Evolutionary conservation across 768 basidiomycete species (phyloP).

Genomic region (Leccinellum luteum): DNA sequence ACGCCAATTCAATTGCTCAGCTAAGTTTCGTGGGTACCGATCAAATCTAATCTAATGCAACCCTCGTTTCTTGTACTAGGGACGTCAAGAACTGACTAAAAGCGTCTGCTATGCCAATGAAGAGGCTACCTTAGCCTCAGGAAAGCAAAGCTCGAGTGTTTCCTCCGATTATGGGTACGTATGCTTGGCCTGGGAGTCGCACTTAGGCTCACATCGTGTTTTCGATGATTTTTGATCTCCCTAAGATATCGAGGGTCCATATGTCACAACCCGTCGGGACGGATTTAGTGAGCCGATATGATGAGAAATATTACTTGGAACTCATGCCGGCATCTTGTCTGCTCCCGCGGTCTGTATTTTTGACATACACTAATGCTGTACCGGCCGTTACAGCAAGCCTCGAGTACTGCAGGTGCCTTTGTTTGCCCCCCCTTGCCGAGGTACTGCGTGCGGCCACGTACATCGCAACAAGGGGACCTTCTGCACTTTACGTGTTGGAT

Average conservation of each 20-base stretch:
- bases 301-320: not conserved
- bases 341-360: slow-evolving; percentile 2
- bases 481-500: not conserved
- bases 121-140: not conserved
- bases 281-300: not conserved
- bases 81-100: not conserved
- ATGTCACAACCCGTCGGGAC: not conserved
- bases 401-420: not conserved
- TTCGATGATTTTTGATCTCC: not conserved
- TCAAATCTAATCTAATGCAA: slow-evolving; percentile 1
- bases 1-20: not conserved
- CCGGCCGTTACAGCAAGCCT: not conserved
- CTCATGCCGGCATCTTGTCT: slow-evolving; percentile 12
- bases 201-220: not conserved
- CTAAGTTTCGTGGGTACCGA: not conserved
- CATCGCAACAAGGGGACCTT: not conserved
- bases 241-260: not conserved
- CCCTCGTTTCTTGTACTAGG: not conserved
- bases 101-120: not conserved
- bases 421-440: not conserved
- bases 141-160: not conserved
- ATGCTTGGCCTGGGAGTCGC: not conserved
- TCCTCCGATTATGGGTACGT: not conserved
- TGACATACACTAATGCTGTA: not conserved
- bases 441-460: not conserved